Percentiles rank a stretch among this genome's conserved stretches.
Conservation (phyloP, 2,329 filamentous ascomycete genomes). For the Penicillium rolfsii region DNA sequence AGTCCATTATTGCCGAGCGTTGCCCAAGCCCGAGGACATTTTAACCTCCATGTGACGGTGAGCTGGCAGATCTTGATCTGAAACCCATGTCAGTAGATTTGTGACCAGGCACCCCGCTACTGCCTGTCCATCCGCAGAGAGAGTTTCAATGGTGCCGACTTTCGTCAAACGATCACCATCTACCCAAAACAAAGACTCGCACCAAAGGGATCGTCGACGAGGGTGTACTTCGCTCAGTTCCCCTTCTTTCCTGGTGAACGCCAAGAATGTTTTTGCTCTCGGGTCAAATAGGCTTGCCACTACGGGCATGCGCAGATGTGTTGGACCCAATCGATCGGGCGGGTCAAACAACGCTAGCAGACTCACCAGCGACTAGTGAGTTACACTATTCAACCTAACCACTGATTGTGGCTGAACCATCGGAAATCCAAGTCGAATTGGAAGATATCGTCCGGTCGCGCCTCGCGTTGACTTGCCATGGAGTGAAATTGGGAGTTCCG, state of each 20-base stretch:
- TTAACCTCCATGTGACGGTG: background rate
- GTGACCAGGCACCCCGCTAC: background rate
- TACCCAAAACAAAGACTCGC: background rate
- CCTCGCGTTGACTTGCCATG: background rate
- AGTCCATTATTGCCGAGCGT: constrained; percentile 4
- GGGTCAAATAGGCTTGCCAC: constrained; percentile 5
- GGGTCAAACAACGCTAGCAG: constrained; percentile 4
- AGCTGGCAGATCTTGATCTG: background rate
- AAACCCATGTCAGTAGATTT: background rate
- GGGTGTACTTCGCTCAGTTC: background rate
- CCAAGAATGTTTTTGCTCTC: background rate
- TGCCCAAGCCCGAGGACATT: background rate
- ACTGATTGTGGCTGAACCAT: constrained; percentile 13
- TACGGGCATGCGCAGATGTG: constrained; percentile 5
- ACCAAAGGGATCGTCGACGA: constrained; percentile 11
- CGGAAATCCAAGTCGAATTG: background rate
- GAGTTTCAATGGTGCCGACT: background rate
- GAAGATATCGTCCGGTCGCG: background rate
- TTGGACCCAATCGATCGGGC: constrained; percentile 22
- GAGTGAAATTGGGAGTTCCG: background rate
- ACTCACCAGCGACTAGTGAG: constrained; percentile 20
- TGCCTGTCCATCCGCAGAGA: background rate
- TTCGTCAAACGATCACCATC: background rate
- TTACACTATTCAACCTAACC: constrained; percentile 25
- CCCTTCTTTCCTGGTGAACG: background rate